Evolutionary conservation across 2,329 filamentous ascomycete species (phyloP), one percentile per base, ranked within the genome.

Genomic region (Pseudocercospora cruenta): DNA sequence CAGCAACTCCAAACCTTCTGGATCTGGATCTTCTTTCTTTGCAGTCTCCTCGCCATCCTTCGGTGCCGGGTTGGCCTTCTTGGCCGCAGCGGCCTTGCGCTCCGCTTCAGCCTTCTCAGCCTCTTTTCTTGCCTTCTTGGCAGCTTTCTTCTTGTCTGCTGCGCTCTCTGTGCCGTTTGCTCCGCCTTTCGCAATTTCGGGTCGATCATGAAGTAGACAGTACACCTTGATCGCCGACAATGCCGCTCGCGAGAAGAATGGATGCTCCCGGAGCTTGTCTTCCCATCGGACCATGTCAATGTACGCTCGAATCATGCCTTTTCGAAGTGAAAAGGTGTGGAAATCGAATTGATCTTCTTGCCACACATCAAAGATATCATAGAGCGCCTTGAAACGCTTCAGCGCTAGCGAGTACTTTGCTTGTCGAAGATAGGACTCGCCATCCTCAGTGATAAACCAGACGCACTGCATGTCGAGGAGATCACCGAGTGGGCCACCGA

Each of bases 331-430:
- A 80, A 99, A 99, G 78, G 89, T 93, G 84, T 99, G 96, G 83
- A 99, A 99, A 78, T 99, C 95, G 74, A 98, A 97, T 76, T 99
- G 95, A 74, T 99, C 95, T 78, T 99, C 96, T 77, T 96, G 91
- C 95, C 95, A 99, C 21, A 93, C 89, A 71, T 98, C 94, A 75
- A 99, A 99, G 71, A 99, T 96, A 80, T 92, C 93, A 78, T 90
- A 90, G 64, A 99, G 87, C 22, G 92, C 85, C 70, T 94, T 92
- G 80, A 97, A 94, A 58, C 96, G 89, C 83, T 99, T 99, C 61
- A 99, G 84, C 0, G 96, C 94, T 66, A 97, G 85, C 3, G 91
- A 93, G 55, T 91, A 82, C 73, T 96, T 93, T 70, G 90, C 89
- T 77, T 93, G 91, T 59, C 95, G 90, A 64, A 91, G 84, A 78